Evolutionary conservation across 768 basidiomycete genomes (phyloP), one percentile per base, ranked within the genome.

Genomic region (Macrolepiota albuminosa): DNA sequence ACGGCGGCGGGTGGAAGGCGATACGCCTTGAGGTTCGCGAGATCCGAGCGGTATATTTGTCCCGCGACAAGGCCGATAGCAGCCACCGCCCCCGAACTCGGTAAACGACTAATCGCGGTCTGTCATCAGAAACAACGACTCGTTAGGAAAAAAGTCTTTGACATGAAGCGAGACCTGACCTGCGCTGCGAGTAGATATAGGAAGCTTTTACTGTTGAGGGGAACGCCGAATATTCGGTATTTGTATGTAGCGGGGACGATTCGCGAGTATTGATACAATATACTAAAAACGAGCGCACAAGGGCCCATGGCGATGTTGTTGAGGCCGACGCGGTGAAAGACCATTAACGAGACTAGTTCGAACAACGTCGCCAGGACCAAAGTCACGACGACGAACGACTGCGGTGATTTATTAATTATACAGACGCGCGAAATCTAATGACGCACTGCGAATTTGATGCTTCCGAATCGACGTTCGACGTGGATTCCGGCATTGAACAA

Each of bases 401-500:
- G n/a, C 47, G 55, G 37, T 54, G 54, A 58, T 62, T 54, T 3
- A 37, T 29, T 29, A 29, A 29, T 29, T 29, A 29, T 29, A 29
- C 29, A 29, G 29, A 29, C 29, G 29, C 29, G 29, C 29, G 4
- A 29, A 29, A 4, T 29, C 29, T 18, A n/a, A n/a, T n/a, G n/a
- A 58, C 86, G 72, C 64, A 94, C 93, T 34, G 91, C 92, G 73
- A 83, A 97, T 72, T 97, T 97, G 59, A 89, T 72, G 57, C 87
- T 87, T 11, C 95, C 95, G 68, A 93, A 97, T 45, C 85, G 84
- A 56, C 95, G 83, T 68, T 98, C 95, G 34, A 96, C 79, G 29
- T 81, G 81, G 1, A 91, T 70, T 2, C 82, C 84, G 21, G 85
- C 78, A 67, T 85, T 85, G 73, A 87, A 95, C 1, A 96, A 72